Evolutionary conservation across 768 basidiomycete species (phyloP).

Genomic region (Naganishia randhawae): DNA sequence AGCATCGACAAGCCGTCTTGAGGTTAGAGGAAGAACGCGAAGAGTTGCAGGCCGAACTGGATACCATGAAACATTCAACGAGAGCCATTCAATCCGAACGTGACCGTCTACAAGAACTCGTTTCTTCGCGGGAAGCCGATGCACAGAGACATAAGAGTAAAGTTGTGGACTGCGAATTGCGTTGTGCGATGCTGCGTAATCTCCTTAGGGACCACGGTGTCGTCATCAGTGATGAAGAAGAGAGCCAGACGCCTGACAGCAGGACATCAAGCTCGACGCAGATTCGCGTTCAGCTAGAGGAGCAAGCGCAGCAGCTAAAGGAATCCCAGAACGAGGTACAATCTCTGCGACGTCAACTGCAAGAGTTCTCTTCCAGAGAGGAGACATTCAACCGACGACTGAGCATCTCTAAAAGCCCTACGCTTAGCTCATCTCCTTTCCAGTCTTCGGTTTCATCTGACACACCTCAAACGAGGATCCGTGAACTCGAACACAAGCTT

Average conservation of each 20-base stretch:
- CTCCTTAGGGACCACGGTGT: conserved; percentile 87
- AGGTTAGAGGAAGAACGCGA: conserved; percentile 66
- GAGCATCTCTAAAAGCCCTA: conserved; percentile 5
- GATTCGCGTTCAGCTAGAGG: conserved; percentile 63
- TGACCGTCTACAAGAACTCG: not conserved
- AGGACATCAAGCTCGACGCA: conserved; percentile 39
- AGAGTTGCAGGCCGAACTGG: conserved; percentile 69
- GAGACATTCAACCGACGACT: conserved; percentile 37
- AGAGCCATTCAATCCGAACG: conserved; percentile 61
- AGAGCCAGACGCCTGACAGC: conserved; percentile 53
- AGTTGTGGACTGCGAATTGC: conserved; percentile 65
- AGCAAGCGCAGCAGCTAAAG: conserved; percentile 66
- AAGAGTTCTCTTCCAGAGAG: conserved; percentile 70
- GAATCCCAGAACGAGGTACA: conserved; percentile 71
- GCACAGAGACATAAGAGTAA: not conserved
- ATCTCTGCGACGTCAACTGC: conserved; percentile 62
- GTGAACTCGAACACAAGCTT: conserved; percentile 66
- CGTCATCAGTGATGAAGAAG: conserved; percentile 67
- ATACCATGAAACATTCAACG: conserved; percentile 56
- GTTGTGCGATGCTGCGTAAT: conserved; percentile 72
- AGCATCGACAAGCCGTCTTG: conserved; percentile 64
- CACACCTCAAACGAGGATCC: conserved; percentile 54
- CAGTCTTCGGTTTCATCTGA: conserved; percentile 23
- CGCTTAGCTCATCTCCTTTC: not conserved
- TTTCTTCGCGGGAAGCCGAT: conserved; percentile 10